Evolutionary conservation across 306 rosid species (phyloP), one percentile per base, ranked within the genome.

Genomic region (Calophaca sinica): DNA sequence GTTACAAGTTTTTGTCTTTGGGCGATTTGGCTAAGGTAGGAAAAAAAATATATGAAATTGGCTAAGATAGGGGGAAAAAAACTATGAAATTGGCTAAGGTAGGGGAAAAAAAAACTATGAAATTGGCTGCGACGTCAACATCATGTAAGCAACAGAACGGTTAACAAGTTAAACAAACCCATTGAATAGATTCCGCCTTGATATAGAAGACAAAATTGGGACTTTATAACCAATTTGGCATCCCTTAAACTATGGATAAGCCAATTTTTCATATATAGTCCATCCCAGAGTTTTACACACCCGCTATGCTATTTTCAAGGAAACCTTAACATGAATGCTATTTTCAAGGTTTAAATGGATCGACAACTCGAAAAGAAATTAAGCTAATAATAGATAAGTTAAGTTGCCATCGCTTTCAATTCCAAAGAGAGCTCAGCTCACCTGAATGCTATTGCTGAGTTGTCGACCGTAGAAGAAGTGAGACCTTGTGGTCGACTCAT

Each of bases 401-500:
- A 14, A 62, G 35, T 63, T 54, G 32, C n/a, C 45, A 62, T 60
- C 6, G 38, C 54, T 75, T 74, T 69, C 68, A 35, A 35, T 39
- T 62, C 0, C 0, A 0, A 15, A 62, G n/a, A 15, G 50, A 64
- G 0, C 12, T 65, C 2, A 42, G 8, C 11, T 57, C 8, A 86
- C 90, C 88, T 80, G 88, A 79, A 87, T 84, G 73, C 88, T 80
- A 54, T 82, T 79, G 33, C 20, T 73, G 66, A 87, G 39, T 55
- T 87, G 87, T 60, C 85, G 74, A 70, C 73, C 86, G 58, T 83
- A 78, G 79, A 87, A 87, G 75, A 76, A 82, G 12, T 51, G 72
- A 5, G 90, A 87, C 85, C 70, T 82, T 0, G 84, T 73, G 1
- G 82, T 82, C 10, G 88, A 84, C 50, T 84, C 85, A 55, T 87